A percentile compares a stretch with the other conserved stretches of the same genome.
Conservation (phyloP, 2,329 filamentous ascomycete genomes). For the Talaromyces pinophilus region DNA sequence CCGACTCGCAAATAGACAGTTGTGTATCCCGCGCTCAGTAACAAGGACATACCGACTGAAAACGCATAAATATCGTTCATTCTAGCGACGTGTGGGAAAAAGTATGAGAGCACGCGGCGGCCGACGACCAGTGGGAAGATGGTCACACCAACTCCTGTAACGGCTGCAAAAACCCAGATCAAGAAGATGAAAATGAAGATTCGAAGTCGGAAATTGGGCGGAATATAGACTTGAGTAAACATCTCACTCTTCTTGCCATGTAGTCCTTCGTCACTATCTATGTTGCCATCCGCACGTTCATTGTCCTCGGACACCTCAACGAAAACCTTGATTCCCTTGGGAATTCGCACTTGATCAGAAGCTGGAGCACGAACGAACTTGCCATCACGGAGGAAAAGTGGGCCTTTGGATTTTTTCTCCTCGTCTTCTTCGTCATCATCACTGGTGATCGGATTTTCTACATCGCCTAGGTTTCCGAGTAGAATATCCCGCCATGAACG, state of each 20-base stretch:
- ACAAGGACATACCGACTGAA: conserved; percentile 80
- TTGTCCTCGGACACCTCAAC: conserved; percentile 71
- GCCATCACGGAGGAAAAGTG: conserved; percentile 68
- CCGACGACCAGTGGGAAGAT: conserved; percentile 85
- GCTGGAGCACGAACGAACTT: conserved; percentile 88
- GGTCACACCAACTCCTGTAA: conserved; percentile 81
- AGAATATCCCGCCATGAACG: conserved; percentile 57
- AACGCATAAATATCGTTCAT: conserved; percentile 98
- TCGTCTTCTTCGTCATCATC: conserved; percentile 33
- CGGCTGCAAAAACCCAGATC: conserved; percentile 90
- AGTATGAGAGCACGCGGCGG: conserved; percentile 69
- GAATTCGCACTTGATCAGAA: conserved; percentile 91
- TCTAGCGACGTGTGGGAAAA: conserved; percentile 70
- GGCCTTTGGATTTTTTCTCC: conserved; percentile 45
- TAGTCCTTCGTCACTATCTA: conserved; percentile 56
- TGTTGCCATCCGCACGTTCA: conserved; percentile 61
- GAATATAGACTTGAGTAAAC: conserved; percentile 76
- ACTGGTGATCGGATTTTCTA: conserved; percentile 38
- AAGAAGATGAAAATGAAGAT: conserved; percentile 83
- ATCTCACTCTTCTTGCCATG: conserved; percentile 62
- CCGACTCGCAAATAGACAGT: conserved; percentile 50
- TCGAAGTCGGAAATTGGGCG: conserved; percentile 77
- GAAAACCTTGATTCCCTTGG: conserved; percentile 80
- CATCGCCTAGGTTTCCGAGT: conserved; percentile 41
- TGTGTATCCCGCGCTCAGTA: conserved; percentile 68